Percentiles rank a stretch among this genome's conserved stretches.
phyloP scores from a whole-genome alignment of 257 asterid species.

The Ligustrum vulgare region DNA sequence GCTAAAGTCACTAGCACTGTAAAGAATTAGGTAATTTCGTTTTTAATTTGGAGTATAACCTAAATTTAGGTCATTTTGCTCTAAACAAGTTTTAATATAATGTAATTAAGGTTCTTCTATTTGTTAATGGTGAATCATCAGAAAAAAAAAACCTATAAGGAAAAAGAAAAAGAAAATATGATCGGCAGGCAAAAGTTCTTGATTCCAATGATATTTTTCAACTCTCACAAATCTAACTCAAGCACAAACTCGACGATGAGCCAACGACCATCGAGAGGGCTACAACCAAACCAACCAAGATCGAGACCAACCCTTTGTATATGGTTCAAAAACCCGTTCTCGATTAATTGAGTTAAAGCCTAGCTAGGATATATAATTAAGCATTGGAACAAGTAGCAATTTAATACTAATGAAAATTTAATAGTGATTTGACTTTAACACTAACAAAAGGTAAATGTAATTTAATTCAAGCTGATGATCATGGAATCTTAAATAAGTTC shows the following conservation, averaged over 20 bases:
- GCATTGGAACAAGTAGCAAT: not conserved
- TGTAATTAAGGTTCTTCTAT: not conserved
- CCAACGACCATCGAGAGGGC: not conserved
- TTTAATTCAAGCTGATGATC: not conserved
- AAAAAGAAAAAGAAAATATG: not conserved
- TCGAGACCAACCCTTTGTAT: not conserved
- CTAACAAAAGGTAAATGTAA: not conserved
- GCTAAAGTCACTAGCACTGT: slow-evolving; percentile 45
- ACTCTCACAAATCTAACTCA: not conserved
- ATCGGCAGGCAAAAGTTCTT: not conserved
- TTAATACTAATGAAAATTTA: not conserved
- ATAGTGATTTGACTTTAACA: not conserved
- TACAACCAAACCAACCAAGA: not conserved
- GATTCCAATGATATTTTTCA: not conserved
- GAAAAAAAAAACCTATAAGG: not conserved
- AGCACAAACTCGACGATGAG: not conserved
- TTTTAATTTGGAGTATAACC: slow-evolving; percentile 23
- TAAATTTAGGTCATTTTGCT: slow-evolving; percentile 50
- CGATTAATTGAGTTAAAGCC: not conserved
- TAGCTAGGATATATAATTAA: not conserved
- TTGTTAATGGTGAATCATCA: not conserved
- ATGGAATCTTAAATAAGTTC: not conserved
- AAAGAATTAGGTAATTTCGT: slow-evolving; percentile 47
- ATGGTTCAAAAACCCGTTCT: not conserved
- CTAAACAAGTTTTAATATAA: slow-evolving; percentile 4